These are phyloP conservation scores for Saccharomycopsis sp. DNA, from an alignment of 805 yeast species.

Conservation along the genomic window DNA sequence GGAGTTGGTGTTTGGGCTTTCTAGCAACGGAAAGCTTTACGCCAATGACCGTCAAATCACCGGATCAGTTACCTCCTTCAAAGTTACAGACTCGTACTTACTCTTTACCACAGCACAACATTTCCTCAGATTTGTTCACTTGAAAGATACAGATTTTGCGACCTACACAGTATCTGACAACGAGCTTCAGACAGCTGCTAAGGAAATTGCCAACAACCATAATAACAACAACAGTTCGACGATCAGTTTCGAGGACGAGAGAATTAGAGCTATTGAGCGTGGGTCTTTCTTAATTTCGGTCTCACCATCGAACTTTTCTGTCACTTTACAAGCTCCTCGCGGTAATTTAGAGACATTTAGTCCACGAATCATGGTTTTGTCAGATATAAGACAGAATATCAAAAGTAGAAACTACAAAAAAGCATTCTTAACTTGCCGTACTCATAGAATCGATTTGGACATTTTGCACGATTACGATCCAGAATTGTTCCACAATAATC, in stretches of 20 bases:
- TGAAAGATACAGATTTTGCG: conserved; percentile 35
- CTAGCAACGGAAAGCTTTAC: conserved; percentile 68
- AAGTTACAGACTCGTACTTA: conserved; percentile 63
- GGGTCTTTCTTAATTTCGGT: conserved; percentile 81
- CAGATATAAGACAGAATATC: conserved; percentile 72
- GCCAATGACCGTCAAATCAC: conserved; percentile 54
- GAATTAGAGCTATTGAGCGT: conserved; percentile 82
- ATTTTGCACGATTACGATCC: conserved; percentile 85
- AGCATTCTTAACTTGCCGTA: conserved; percentile 83
- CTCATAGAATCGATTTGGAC: conserved; percentile 88
- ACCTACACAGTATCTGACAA: conserved; percentile 30
- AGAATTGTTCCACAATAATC: conserved; percentile 51
- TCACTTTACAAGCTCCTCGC: conserved; percentile 88
- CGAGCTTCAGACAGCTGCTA: conserved; percentile 23
- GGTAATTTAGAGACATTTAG: conserved; percentile 92
- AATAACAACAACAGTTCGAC: conserved; percentile 24
- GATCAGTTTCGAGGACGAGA: conserved; percentile 51
- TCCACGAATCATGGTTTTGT: conserved; percentile 87
- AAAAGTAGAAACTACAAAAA: conserved; percentile 46
- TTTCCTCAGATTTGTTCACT: conserved; percentile 72
- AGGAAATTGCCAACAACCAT: conserved; percentile 25
- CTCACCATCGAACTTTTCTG: conserved; percentile 76
- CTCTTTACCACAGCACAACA: conserved; percentile 86
- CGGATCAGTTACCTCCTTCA: conserved; percentile 75
- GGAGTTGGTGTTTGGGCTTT: conserved; percentile 59